Base-by-base conservation (phyloP, 352 stramenopile species). In the Phytophthora sp. region DNA sequence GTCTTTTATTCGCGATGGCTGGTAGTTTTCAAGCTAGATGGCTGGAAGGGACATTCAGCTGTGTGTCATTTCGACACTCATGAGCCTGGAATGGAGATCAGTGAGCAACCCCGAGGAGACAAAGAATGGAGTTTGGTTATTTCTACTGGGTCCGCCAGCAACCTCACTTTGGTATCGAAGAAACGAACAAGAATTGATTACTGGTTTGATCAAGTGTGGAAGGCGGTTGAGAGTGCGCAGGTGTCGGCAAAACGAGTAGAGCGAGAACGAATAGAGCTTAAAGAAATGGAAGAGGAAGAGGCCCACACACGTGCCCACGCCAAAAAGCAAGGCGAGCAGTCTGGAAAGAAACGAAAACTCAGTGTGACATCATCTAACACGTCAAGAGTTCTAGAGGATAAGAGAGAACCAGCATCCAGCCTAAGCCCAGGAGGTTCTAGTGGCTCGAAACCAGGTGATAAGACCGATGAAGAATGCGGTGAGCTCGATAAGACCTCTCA, bases 161-260 rank as follows among this genome's bases (percentile, higher is more conserved):
- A 18, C 12, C 39, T 74, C 10, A 66, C 54, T 5, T 41, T 86
- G 1, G 62, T 82, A 49, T 77, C 76, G 3, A 77, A 74, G 39
- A 79, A 77, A 32, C 53, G 77, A 41, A 73, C 72, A 21, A 72
- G 77, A 56, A 77, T 87, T 28, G 77, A 87, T 24, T 87, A 77
- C 45, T 87, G 74, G 77, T 87, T 72, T 64, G 77, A 87, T 63
- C 72, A 84, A 69, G 66, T 87, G 24, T 79, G 59, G 27, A 82
- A 80, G 35, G 48, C 54, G 21, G 50, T 84, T 21, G 66, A 77
- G 37, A 63, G 31, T 44, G 64, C 62, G 41, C 37, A 56, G 21
- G 27, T 53, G 51, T 32, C n/a, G 34, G 37, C 42, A 27, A 54
- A 30, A 44, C 48, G 61, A 49, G 30, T 17, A n/a, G 59, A 59